Base-by-base conservation (phyloP, 2,329 filamentous ascomycete genomes). In the Harringtonia aguacate region DNA sequence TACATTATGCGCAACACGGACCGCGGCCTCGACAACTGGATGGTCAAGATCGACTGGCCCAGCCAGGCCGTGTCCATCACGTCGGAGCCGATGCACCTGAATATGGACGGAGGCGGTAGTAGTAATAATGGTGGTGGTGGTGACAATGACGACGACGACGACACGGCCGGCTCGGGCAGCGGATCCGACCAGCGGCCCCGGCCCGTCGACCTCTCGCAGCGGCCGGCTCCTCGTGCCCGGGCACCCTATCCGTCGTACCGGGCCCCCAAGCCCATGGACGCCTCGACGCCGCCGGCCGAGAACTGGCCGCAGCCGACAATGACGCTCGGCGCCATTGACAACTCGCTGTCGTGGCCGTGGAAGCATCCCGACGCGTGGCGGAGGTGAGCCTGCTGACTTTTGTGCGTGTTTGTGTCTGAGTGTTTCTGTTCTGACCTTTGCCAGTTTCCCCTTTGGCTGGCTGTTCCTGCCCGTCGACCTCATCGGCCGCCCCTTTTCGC, bases 1-100 rank as follows among this genome's bases (percentile, higher is more conserved):
- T 98, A 98, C 60, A 94, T 98, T 50, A 98, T 98, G 92, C 79
- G 92, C 46, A 98, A 98, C 58, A 98, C 92, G 2, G 92, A 98
- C 61, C 78, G 92, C 64, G 92, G 92, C 2, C 70, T 95, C 45
- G 92, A 98, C 61, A 98, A 98, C 56, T 98, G 92, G 92, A 98
- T 98, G 92, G 88, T 98, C 58, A 92, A 87, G 61, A 86, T 98
- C 28, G 89, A 98, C 61, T 86, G 81, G 73, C 77, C 87, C 53
- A 80, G 76, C 3, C 79, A 92, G 56, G 77, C 84, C 55, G 90
- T 92, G 13, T 86, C 84, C 8, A 86, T 98, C 51, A 81, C 84
- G 15, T 87, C 87, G 1, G 88, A 95, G 48, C 86, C 89, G 12
- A 67, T 76, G 36, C 74, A 75, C 24, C 62, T 94, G 70, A 57